Conservation (phyloP, 306 rosid genomes). For the Sesbania bispinosa region DNA sequence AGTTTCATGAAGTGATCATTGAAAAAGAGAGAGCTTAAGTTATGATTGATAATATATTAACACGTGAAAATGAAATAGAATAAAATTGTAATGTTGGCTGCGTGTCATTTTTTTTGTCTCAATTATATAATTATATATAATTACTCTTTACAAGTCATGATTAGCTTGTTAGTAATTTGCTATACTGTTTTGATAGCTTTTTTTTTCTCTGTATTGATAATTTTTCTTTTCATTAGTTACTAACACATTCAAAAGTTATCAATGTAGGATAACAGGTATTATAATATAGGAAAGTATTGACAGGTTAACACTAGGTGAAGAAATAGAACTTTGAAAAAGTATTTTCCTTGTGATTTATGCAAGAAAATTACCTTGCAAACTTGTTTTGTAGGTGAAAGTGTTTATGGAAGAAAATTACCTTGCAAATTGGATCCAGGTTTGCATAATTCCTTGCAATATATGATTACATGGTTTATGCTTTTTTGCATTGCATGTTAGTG, state of each 20-base stretch:
- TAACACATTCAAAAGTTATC: neutral
- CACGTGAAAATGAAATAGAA: neutral
- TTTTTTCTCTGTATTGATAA: no score
- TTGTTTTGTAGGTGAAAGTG: constrained; percentile 77
- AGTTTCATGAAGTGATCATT: constrained; percentile 21
- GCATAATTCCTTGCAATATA: constrained; percentile 14
- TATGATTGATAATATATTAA: neutral
- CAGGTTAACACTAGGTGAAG: neutral
- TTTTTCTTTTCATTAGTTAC: neutral
- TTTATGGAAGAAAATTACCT: constrained; percentile 90
- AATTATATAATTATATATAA: no score
- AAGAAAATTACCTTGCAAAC: no score
- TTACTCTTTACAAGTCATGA: no score
- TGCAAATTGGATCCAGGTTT: constrained; percentile 96
- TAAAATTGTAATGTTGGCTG: neutral
- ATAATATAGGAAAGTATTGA: neutral
- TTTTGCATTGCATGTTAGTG: constrained; percentile 7
- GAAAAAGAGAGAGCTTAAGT: neutral
- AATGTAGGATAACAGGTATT: neutral
- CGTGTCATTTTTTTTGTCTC: neutral
- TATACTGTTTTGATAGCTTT: neutral
- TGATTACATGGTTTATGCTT: constrained; percentile 14
- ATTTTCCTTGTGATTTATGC: neutral
- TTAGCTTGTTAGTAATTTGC: neutral
- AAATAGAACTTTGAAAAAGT: neutral